Base-by-base conservation (phyloP, 495 filamentous ascomycete species). In the Hypoxylon trugodes region DNA sequence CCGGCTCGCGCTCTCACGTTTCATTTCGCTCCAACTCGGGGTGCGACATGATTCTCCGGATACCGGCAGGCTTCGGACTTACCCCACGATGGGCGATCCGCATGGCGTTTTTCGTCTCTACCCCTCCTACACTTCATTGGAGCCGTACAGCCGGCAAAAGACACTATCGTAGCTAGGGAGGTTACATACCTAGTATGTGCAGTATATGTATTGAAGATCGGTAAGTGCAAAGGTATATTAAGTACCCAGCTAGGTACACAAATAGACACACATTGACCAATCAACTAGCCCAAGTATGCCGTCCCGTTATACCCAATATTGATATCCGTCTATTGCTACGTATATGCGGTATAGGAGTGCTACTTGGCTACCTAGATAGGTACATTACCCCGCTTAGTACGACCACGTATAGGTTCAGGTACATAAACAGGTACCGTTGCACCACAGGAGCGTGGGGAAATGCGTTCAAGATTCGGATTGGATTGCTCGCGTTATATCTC, bases 311-410 rank as follows among this genome's bases (percentile, higher is more conserved):
- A 12, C 30, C 35, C 26, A 21, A 10, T 37, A 19, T 21, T 51
- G 13, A 15, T 22, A 19, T n/a, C 32, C 12, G 13, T 40, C 45
- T 22, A 28, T 48, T 52, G 35, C 24, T 38, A 35, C 18, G 35
- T 26, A 24, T 19, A 13, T 30, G 4, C 6, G 5, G 15, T 21
- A 21, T 38, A 35, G 33, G 40, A 15, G 47, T 35, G 28, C 22
- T 32, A 50, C 19, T 12, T 50, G 16, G 16, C 8, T 49, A 16
- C 25, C 18, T 32, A 7, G 18, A 36, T 22, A 0, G 21, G 10
- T 4, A 18, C 12, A 16, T 52, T 52, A 52, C 48, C 48, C 48
- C 48, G 48, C 48, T 52, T 38, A 40, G 48, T 38, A 26, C 16
- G 7, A 37, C 47, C 12, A 15, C n/a, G 3, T 13, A 1, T 25